Evolutionary conservation across 2,329 filamentous ascomycete species (phyloP).

Genomic region (Cephalotrichum gorgonifer): DNA sequence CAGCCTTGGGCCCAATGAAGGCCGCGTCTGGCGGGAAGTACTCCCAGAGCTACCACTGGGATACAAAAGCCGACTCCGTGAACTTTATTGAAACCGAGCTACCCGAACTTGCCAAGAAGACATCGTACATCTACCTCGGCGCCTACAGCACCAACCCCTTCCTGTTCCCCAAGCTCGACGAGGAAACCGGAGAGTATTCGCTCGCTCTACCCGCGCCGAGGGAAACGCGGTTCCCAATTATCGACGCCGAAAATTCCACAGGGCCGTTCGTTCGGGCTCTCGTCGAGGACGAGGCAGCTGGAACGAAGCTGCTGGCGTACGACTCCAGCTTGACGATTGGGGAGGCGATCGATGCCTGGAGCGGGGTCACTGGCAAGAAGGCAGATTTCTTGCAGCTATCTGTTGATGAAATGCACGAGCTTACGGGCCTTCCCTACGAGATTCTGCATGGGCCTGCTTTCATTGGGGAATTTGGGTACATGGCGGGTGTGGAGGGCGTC

Average conservation of each 20-base stretch:
- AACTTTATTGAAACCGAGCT: slow-evolving; percentile 28
- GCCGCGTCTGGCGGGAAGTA: slow-evolving; percentile 34
- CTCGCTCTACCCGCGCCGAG: slow-evolving; percentile 17
- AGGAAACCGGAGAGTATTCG: slow-evolving; percentile 16
- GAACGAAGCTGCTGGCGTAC: slow-evolving; percentile 32
- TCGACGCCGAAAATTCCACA: slow-evolving; percentile 24
- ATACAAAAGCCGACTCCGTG: slow-evolving; percentile 39
- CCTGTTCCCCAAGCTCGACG: slow-evolving; percentile 26
- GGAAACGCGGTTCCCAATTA: slow-evolving; percentile 23
- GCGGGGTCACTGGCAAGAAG: slow-evolving; percentile 22
- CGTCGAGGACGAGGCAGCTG: slow-evolving; percentile 24
- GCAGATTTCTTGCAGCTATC: slow-evolving; percentile 18
- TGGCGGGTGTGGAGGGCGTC: slow-evolving; percentile 23
- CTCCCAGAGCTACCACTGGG: slow-evolving; percentile 40
- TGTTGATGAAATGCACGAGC: slow-evolving; percentile 21
- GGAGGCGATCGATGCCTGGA: slow-evolving; percentile 23
- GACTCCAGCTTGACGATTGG: slow-evolving; percentile 23
- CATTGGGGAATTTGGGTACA: slow-evolving; percentile 28
- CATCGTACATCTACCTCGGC: slow-evolving; percentile 19
- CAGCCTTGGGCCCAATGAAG: slow-evolving; percentile 36
- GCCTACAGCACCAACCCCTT: slow-evolving; percentile 35
- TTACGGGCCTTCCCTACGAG: slow-evolving; percentile 23
- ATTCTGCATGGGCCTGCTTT: slow-evolving; percentile 23
- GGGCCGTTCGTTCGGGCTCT: slow-evolving; percentile 33
- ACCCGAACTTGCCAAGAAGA: slow-evolving; percentile 30